Base-by-base conservation (phyloP, 2,329 filamentous ascomycete species). In the Boeremia lycopersici region DNA sequence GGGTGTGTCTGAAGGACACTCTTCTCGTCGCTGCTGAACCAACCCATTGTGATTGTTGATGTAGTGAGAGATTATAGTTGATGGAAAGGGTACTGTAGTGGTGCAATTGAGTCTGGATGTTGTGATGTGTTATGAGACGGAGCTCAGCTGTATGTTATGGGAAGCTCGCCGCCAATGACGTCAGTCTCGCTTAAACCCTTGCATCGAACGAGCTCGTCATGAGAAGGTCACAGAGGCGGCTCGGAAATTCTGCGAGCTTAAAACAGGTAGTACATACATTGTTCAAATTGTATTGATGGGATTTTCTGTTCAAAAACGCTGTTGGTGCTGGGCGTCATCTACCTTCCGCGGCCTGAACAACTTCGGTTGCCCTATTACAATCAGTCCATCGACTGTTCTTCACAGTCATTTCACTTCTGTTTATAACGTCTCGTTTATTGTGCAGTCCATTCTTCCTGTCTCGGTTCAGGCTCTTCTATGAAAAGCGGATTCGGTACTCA, bases 21-120 rank as follows among this genome's bases (percentile, higher is more conserved):
- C 62, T 67, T 68, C 41, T 68, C 65, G 23, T 59, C 60, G 42
- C 56, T 60, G 57, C 60, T 65, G 54, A 68, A 68, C 45, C 60
- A 60, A 61, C 65, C 65, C 65, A 68, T 68, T 59, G 48, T 67
- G 55, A 52, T 48, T 30, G 57, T 42, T 52, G 41, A 34, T 34
- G 7, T 33, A n/a, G 44, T n/a, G 9, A 23, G 33, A 33, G 23
- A 39, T 33, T 23, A 29, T 29, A 38, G 26, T 30, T 31, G 13
- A 48, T 44, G 40, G 6, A 45, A 26, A 36, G 3, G 35, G 4
- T 6, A 15, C 25, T 35, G 13, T 26, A 17, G 5, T 15, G 9
- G 11, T 43, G 38, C 42, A 45, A 49, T 38, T 51, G 40, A 49
- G 25, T 17, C 13, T 11, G 34, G 28, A 19, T 49, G 29, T 46